Evolutionary conservation across 1,284 basidiomycete genomes (phyloP), one percentile per base, ranked within the genome.

Genomic region (Hortiboletus rubellus): DNA sequence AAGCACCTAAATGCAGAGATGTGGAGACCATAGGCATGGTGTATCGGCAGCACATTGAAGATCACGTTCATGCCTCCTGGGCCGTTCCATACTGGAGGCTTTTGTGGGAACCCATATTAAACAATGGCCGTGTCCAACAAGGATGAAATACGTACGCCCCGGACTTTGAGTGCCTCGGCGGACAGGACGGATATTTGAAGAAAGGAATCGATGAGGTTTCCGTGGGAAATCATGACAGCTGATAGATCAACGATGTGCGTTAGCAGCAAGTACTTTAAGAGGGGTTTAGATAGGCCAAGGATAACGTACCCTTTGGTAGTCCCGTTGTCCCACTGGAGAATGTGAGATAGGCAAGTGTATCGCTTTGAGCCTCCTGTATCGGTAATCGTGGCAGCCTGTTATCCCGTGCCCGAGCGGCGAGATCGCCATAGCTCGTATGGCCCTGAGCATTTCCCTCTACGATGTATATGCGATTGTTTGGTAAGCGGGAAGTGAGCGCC

Each of bases 321-420:
- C 89, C 89, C 56, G 81, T 89, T 1, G 89, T 91, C 34, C 89
- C 89, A 62, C 89, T 91, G 1, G 89, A 91, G 65, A 90, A 90
- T 0, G 87, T 72, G 2, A 92, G 73, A 69, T 91, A 89, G 1
- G 87, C 89, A 2, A 90, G 72, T 0, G 87, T 88, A 61, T 85
- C 73, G 37, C 75, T 77, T 34, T 66, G 75, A 1, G 82, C 86
- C 0, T 78, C 76, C 40, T 76, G 77, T 17, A 82, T 70, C 2
- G 74, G 71, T 2, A 82, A 64, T 3, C 74, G 67, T 7, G 81
- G 76, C 3, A 80, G 62, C 1, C 73, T 72, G 31, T 74, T 76
- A 17, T 56, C 63, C 47, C 68, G 71, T 22, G 76, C 77, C 17
- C 71, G 63, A 10, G 77, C 66, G 12, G 87, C 77, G 46, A 87